phyloP scores from a whole-genome alignment of 768 basidiomycete genomes.

The Boletales sp. region DNA sequence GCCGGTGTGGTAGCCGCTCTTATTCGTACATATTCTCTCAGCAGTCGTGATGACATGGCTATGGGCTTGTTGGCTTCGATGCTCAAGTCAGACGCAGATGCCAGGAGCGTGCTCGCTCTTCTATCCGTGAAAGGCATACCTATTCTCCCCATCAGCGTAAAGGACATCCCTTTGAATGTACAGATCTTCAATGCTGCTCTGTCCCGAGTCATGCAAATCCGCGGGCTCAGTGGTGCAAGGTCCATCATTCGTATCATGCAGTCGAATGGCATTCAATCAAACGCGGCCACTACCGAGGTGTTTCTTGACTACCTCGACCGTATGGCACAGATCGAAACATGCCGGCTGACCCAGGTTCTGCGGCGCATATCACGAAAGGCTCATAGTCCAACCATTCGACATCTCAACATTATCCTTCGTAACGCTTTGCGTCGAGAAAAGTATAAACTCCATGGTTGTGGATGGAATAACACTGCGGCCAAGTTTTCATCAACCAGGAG shows the following conservation, averaged over 20 bases:
- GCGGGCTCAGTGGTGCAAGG: slow-evolving; percentile 48
- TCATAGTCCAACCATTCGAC: slow-evolving; percentile 50
- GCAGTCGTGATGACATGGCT: slow-evolving; percentile 46
- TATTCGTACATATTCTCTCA: slow-evolving; percentile 51
- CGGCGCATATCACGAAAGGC: slow-evolving; percentile 39
- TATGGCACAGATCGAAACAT: slow-evolving; percentile 40
- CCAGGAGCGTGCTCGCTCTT: slow-evolving; percentile 18
- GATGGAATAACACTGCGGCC: slow-evolving; percentile 45
- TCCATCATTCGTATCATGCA: slow-evolving; percentile 55
- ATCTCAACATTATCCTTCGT: slow-evolving; percentile 55
- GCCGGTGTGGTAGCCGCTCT: slow-evolving; percentile 48
- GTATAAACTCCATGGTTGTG: slow-evolving; percentile 37
- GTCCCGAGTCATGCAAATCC: slow-evolving; percentile 42
- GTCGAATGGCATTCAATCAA: slow-evolving; percentile 44
- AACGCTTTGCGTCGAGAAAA: slow-evolving; percentile 53
- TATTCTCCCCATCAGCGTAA: slow-evolving; percentile 26
- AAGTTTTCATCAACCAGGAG: slow-evolving; percentile 35
- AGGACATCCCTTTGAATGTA: slow-evolving; percentile 33
- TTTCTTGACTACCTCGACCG: slow-evolving; percentile 51
- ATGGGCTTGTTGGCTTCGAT: slow-evolving; percentile 47
- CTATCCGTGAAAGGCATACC: slow-evolving; percentile 17
- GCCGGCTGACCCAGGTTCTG: slow-evolving; percentile 45
- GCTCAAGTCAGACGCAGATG: slow-evolving; percentile 34
- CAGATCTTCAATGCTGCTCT: slow-evolving; percentile 63
- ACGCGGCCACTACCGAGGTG: slow-evolving; percentile 52